Base-by-base conservation (phyloP, 2,329 filamentous ascomycete genomes). In the Colletotrichum tanaceti region DNA sequence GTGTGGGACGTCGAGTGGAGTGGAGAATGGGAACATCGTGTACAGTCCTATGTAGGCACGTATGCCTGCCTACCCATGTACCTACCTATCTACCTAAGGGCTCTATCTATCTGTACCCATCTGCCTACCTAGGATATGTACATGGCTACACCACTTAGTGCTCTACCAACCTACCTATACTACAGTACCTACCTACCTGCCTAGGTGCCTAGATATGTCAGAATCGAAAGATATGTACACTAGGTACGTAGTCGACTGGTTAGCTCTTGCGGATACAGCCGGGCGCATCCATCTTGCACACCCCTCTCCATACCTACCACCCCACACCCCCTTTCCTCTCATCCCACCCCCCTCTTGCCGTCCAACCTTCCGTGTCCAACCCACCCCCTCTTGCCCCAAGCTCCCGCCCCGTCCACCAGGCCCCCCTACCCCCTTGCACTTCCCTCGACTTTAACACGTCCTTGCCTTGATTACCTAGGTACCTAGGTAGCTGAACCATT, bases 21-120 rank as follows among this genome's bases (percentile, higher is more conserved):
- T 67, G 59, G 64, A 44, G 52, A 63, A 52, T 63, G 22, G 58
- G 20, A 38, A 67, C 50, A 52, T 58, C 20, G 24, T 20, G n/a
- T n/a, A n/a, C n/a, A n/a, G n/a, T n/a, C n/a, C n/a, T n/a, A n/a
- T n/a, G n/a, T n/a, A n/a, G n/a, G n/a, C n/a, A n/a, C 35, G 5
- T 4, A 20, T 46, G 4, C n/a, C n/a, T 24, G 22, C 20, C 4
- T 47, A 16, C 13, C 13, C 28, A 28, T 5, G 5, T 49, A 18
- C 6, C 13, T 28, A 28, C 11, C n/a, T n/a, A n/a, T n/a, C n/a
- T n/a, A n/a, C n/a, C n/a, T n/a, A n/a, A n/a, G n/a, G n/a, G n/a
- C n/a, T n/a, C n/a, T n/a, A n/a, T n/a, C n/a, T n/a, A n/a, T n/a
- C n/a, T n/a, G n/a, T n/a, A 24, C 5, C 13, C 28, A 49, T 5